Percentiles rank a stretch among this genome's conserved stretches.
These are phyloP conservation scores for Ustulina deusta DNA, from an alignment of 2,329 filamentous ascomycete genomes.

Conservation along the genomic window DNA sequence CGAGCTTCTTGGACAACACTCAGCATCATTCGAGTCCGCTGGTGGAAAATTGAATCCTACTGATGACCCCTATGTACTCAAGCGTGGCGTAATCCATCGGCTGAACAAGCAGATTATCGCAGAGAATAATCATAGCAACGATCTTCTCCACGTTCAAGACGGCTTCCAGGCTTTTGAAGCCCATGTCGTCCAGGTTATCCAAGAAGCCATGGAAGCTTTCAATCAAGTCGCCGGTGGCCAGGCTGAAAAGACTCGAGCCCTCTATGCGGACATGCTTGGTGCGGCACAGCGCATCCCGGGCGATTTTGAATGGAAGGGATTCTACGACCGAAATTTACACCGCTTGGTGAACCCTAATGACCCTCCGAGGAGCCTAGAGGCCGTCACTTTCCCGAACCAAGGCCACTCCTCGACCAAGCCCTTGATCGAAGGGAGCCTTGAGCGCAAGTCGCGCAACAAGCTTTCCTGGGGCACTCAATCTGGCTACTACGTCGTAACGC, in stretches of 20 bases:
- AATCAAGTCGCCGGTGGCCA: slow-evolving; percentile 83
- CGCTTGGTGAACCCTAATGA: slow-evolving; percentile 82
- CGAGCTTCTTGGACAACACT: slow-evolving; percentile 88
- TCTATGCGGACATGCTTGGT: slow-evolving; percentile 86
- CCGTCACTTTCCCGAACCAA: slow-evolving; percentile 89
- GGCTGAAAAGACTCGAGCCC: slow-evolving; percentile 80
- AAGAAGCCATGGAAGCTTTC: slow-evolving; percentile 85
- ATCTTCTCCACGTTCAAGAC: slow-evolving; percentile 90
- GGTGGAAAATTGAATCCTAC: slow-evolving; percentile 76
- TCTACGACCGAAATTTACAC: slow-evolving; percentile 76
- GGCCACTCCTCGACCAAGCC: slow-evolving; percentile 82
- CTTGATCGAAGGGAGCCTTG: slow-evolving; percentile 86
- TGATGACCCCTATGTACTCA: slow-evolving; percentile 90
- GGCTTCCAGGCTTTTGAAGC: slow-evolving; percentile 89
- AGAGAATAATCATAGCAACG: slow-evolving; percentile 96
- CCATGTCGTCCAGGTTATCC: slow-evolving; percentile 84
- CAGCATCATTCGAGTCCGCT: slow-evolving; percentile 81
- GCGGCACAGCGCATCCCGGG: slow-evolving; percentile 80
- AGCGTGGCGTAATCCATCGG: slow-evolving; percentile 83
- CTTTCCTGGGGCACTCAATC: slow-evolving; percentile 80
- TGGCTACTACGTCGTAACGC: slow-evolving; percentile 90
- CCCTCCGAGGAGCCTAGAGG: slow-evolving; percentile 77
- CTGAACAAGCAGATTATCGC: slow-evolving; percentile 91
- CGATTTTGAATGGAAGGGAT: slow-evolving; percentile 93
- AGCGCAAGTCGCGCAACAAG: slow-evolving; percentile 91